These are phyloP conservation scores for Podospora sp. DNA, from an alignment of 495 filamentous ascomycete genomes.

Conservation along the genomic window DNA sequence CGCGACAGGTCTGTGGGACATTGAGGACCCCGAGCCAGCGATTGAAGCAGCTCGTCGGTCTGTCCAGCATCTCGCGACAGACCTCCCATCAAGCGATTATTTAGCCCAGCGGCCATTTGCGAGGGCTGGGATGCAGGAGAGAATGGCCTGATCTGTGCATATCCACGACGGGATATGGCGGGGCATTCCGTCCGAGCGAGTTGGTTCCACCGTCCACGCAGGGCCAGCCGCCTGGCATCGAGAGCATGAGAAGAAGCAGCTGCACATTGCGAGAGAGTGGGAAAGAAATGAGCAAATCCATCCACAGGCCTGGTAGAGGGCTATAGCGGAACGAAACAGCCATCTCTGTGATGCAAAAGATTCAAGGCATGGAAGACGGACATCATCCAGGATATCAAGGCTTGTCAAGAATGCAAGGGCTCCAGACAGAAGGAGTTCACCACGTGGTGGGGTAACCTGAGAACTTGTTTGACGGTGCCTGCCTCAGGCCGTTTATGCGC, in stretches of 20 bases:
- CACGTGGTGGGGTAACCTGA: not conserved
- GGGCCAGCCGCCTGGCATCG: not conserved
- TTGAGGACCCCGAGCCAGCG: constrained; percentile 5
- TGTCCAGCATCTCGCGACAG: not conserved
- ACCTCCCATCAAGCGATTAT: not conserved
- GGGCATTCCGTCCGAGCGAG: not conserved
- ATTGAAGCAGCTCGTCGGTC: constrained; percentile 1
- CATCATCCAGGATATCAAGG: no score
- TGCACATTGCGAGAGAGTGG: no score
- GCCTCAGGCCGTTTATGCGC: no score
- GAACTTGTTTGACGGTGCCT: no score
- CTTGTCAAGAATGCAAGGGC: no score
- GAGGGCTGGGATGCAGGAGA: not conserved
- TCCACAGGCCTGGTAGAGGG: no score
- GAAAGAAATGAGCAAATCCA: no score
- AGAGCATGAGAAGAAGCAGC: not conserved
- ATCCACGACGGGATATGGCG: not conserved
- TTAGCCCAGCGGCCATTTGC: not conserved
- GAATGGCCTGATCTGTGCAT: constrained; percentile 2
- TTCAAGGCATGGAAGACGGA: no score
- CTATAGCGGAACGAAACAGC: no score
- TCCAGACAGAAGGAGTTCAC: no score
- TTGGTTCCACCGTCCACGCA: not conserved
- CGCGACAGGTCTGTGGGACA: not conserved
- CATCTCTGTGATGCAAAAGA: no score